These are phyloP conservation scores for Mortierella sp. DNA, from an alignment of 371 early-diverging fungal species.

Conservation along the genomic window DNA sequence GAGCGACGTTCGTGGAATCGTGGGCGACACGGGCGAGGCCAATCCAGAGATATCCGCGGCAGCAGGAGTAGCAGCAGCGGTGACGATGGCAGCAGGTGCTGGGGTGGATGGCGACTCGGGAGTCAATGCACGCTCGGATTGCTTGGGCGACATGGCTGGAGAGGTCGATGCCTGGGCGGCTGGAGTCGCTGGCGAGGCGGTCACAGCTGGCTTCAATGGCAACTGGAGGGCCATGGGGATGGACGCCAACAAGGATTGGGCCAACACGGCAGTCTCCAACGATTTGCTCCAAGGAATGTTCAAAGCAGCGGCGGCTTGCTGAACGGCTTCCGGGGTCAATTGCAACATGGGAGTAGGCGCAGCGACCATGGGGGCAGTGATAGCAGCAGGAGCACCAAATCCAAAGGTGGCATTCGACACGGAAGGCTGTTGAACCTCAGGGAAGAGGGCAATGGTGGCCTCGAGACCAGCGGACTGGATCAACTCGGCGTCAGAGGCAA, in stretches of 20 bases:
- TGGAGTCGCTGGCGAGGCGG: constrained; percentile 10
- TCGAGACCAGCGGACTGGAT: constrained; percentile 25
- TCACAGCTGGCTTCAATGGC: constrained; percentile 23
- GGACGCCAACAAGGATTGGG: constrained; percentile 48
- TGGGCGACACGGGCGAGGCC: constrained; percentile 20
- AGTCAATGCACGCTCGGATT: constrained; percentile 15
- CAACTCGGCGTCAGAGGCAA: constrained; percentile 41
- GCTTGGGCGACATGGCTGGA: constrained; percentile 38
- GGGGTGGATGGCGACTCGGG: constrained; percentile 10
- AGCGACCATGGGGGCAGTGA: constrained; percentile 8
- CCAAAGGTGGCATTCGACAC: constrained; percentile 8
- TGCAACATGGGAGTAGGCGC: constrained; percentile 24
- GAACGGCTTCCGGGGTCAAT: constrained; percentile 50
- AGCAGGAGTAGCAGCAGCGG: constrained; percentile 2
- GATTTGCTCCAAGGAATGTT: constrained; percentile 56
- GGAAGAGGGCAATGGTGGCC: constrained; percentile 41
- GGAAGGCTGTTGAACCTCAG: constrained; percentile 23
- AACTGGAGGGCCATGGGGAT: constrained; percentile 42
- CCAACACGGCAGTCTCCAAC: constrained; percentile 45
- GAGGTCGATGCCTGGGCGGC: constrained; percentile 17
- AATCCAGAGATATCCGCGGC: neutral
- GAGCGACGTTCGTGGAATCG: constrained; percentile 33
- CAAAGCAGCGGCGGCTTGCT: constrained; percentile 52
- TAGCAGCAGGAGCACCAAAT: constrained; percentile 6
- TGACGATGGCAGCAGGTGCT: constrained; percentile 6